These are phyloP conservation scores for Immersiporthe knoxdaviesiana DNA, from an alignment of 2,329 filamentous ascomycete species.

Conservation along the genomic window DNA sequence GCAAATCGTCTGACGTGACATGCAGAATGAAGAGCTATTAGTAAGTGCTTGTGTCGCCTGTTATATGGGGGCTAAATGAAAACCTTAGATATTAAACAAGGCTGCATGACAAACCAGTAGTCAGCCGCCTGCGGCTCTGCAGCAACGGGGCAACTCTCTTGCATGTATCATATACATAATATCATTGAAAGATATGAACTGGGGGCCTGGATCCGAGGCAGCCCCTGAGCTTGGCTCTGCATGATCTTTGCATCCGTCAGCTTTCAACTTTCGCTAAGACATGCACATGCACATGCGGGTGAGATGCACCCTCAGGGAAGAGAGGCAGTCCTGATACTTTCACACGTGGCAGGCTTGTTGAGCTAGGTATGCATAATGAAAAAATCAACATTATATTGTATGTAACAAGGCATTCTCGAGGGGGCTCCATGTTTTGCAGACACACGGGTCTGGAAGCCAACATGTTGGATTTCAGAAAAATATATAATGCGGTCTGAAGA, in stretches of 20 bases:
- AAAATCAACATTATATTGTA: background rate
- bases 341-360: background rate
- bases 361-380: background rate
- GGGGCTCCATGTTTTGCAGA: background rate
- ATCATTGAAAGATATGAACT: background rate
- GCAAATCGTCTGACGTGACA: background rate
- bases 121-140: background rate
- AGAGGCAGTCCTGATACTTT: background rate
- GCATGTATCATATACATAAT: background rate
- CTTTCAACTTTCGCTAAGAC: background rate
- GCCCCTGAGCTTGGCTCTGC: background rate
- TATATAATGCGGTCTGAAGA: background rate
- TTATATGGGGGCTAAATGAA: background rate
- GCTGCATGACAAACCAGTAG: background rate
- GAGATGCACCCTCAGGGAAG: background rate
- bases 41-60: background rate
- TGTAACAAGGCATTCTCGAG: background rate
- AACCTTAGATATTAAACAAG: background rate
- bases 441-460: background rate
- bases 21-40: background rate
- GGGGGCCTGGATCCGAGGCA: background rate
- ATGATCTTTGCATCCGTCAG: background rate
- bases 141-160: background rate
- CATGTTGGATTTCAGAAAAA: background rate
- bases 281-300: background rate